Evolutionary conservation across 1,139 yeast genomes (phyloP), one percentile per base, ranked within the genome.

Genomic region (Candida sanyaensis): DNA sequence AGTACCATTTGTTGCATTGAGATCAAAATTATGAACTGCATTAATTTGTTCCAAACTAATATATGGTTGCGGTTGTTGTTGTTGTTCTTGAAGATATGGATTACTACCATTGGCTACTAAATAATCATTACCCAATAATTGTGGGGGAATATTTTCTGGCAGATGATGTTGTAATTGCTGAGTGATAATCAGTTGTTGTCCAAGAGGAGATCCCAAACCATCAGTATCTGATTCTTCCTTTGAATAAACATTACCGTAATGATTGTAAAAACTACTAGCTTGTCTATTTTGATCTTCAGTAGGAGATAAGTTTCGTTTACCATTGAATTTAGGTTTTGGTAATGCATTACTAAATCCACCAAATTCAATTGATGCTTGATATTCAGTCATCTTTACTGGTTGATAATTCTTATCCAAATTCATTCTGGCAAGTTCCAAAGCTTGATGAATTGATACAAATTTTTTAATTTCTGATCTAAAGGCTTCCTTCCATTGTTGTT

Each of bases 341-440:
- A 72, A 59, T 2, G 76, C 71, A 54, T 70, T 70, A 38, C 58
- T 55, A 47, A 56, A 64, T 11, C 78, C 78, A 5, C 78, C 79
- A 63, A 73, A 75, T 42, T 69, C 75, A 39, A 71, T 58, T 37
- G 76, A 68, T 2, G 78, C 79, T 50, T 67, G 72, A 50, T 66
- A 65, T 50, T 75, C 80, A 6, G 66, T 62, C 49, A 71, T 49
- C 46, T 62, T 64, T 12, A 60, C 60, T 2, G 78, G 75, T 42
- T 65, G 67, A 53, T 75, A 75, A 26, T 52, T 55, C 5, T 59
- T 55, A 45, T 69, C 71, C 6, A 40, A 53, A 31, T 58, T 59
- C 21, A 57, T 55, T 43, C 66, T 69, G n/a, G 66, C 62, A 34
- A 58, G 55, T 46, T 75, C 79, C 21, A 69, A 48, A 12, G 65